Percentiles rank a stretch among this genome's conserved stretches.
These are phyloP conservation scores for Termitomyces sp. DNA, from an alignment of 768 basidiomycete genomes.

Conservation along the genomic window DNA sequence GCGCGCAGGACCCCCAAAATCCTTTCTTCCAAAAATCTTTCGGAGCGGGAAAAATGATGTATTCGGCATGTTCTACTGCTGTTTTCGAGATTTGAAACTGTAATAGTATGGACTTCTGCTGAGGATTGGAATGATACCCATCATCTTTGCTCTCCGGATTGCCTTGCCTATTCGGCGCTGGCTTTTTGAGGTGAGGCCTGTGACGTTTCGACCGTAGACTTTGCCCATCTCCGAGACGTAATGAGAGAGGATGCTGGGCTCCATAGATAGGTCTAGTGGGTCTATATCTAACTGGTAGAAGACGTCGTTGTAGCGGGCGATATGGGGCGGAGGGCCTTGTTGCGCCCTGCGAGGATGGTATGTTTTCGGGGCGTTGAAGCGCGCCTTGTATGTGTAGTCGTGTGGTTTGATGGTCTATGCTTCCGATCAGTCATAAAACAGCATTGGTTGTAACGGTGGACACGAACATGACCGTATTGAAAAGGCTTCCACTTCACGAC, in stretches of 20 bases:
- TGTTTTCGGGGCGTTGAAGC: slow-evolving; percentile 22
- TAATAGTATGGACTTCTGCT: slow-evolving; percentile 24
- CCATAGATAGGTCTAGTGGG: slow-evolving; percentile 67
- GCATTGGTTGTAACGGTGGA: not conserved
- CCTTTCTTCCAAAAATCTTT: too few relatives aligned
- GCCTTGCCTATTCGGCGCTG: slow-evolving; percentile 83
- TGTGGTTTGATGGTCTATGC: slow-evolving; percentile 23
- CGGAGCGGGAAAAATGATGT: slow-evolving; percentile 1
- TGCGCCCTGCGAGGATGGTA: slow-evolving; percentile 29
- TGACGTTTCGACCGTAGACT: slow-evolving; percentile 68
- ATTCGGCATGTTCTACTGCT: slow-evolving; percentile 11
- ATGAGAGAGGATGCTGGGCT: slow-evolving; percentile 53
- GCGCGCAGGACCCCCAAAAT: slow-evolving; percentile 17
- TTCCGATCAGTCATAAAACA: not conserved
- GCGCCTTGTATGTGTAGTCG: slow-evolving; percentile 29
- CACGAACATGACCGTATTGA: slow-evolving; percentile 20
- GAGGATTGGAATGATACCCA: slow-evolving; percentile 77
- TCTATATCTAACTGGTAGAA: slow-evolving; percentile 74
- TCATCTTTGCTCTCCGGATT: slow-evolving; percentile 84
- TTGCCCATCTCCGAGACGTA: slow-evolving; percentile 79
- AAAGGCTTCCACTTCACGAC: slow-evolving; percentile 23
- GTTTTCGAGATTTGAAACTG: not conserved
- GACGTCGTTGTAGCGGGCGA: slow-evolving; percentile 59
- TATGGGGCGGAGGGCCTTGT: slow-evolving; percentile 55
- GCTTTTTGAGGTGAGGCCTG: slow-evolving; percentile 71